These are phyloP conservation scores for Melocanna baccifera DNA, from an alignment of 176 grass and related monocot species.

Conservation along the genomic window DNA sequence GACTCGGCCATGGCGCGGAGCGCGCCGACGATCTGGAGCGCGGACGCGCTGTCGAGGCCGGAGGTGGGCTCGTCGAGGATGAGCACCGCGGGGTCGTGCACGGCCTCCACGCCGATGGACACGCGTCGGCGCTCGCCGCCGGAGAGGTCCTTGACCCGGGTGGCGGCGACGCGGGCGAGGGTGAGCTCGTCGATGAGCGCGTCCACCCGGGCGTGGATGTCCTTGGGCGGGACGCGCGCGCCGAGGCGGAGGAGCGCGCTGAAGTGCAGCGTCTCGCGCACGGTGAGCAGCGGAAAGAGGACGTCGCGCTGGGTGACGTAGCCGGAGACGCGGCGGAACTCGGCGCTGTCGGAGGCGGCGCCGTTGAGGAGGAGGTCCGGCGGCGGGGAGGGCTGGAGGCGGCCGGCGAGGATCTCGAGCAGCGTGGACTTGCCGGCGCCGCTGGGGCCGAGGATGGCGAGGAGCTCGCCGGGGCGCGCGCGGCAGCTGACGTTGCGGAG, in stretches of 20 bases:
- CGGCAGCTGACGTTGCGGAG: slow-evolving; percentile 60
- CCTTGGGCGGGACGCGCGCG: background rate
- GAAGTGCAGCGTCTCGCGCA: slow-evolving; percentile 63
- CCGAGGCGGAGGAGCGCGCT: slow-evolving; percentile 62
- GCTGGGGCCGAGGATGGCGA: slow-evolving; percentile 66
- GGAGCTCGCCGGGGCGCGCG: slow-evolving; percentile 56
- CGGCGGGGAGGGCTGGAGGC: slow-evolving; percentile 11
- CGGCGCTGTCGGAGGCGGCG: slow-evolving; percentile 30
- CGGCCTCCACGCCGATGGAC: slow-evolving; percentile 67
- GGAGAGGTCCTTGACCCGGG: slow-evolving; percentile 56
- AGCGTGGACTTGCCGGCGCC: slow-evolving; percentile 73
- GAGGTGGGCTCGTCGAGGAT: slow-evolving; percentile 84
- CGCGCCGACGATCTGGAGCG: slow-evolving; percentile 58
- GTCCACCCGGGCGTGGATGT: slow-evolving; percentile 40
- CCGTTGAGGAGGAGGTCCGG: slow-evolving; percentile 40
- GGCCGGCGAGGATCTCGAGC: slow-evolving; percentile 65
- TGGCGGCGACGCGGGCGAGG: slow-evolving; percentile 39
- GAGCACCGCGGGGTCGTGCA: slow-evolving; percentile 58
- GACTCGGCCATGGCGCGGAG: slow-evolving; percentile 55
- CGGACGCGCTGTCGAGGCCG: slow-evolving; percentile 70
- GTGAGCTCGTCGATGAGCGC: slow-evolving; percentile 51
- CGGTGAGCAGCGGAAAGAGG: slow-evolving; percentile 70
- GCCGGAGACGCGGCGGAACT: slow-evolving; percentile 44
- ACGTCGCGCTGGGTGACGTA: slow-evolving; percentile 70
- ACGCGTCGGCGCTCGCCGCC: slow-evolving; percentile 72